phyloP scores from a whole-genome alignment of 768 basidiomycete genomes.

The Leccinum uliginosum region DNA sequence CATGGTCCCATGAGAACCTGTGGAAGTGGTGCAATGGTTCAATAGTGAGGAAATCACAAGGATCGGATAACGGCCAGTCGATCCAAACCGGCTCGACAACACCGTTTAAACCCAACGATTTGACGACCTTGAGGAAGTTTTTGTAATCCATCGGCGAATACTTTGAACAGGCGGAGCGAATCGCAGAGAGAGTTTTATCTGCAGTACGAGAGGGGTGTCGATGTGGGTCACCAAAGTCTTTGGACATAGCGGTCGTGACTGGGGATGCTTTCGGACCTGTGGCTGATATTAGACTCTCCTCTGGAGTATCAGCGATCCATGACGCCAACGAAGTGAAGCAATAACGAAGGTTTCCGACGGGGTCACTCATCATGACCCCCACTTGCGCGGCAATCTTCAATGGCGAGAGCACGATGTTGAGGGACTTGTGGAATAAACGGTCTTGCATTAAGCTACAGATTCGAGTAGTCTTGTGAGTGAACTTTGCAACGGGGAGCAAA shows the following conservation, averaged over 20 bases:
- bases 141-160: background rate
- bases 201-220: background rate
- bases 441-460: background rate
- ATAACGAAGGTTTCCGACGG: background rate
- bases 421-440: background rate
- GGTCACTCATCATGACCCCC: background rate
- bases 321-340: background rate
- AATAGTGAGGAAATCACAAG: background rate
- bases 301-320: background rate
- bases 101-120: background rate
- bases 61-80: background rate
- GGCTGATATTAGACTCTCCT: background rate
- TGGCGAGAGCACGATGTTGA: background rate
- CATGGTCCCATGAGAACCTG: background rate
- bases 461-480: conserved; percentile 1
- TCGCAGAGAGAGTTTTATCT: background rate
- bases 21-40: conserved; percentile 5
- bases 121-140: background rate
- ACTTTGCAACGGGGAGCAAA: conserved; percentile 6
- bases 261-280: background rate
- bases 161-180: background rate
- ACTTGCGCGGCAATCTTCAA: background rate
- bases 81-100: background rate
- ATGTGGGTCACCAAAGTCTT: background rate
- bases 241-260: background rate